Conservation (phyloP, 164 flowering plant species). For the Santalum album region DNA sequence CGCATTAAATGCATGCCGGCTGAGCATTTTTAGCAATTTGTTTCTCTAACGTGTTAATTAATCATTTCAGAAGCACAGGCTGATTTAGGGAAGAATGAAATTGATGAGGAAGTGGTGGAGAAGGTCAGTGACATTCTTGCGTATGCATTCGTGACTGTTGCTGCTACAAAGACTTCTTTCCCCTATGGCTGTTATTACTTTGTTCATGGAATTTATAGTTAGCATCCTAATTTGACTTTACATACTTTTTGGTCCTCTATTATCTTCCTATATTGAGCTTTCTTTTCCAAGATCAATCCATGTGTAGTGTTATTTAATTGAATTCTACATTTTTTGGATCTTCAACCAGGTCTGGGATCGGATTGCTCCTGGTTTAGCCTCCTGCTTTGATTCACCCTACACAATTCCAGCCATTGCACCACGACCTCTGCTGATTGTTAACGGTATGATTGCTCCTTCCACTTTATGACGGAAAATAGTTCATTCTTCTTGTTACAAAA, state of each 20-base stretch:
- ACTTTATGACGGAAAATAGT: not conserved
- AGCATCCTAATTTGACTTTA: no score
- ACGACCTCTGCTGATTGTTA: conserved; percentile 78
- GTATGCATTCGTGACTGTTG: no score
- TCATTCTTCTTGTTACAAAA: not conserved
- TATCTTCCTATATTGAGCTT: no score
- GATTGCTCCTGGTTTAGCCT: conserved; percentile 84
- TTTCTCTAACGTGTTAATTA: conserved; percentile 6
- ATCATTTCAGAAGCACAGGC: conserved; percentile 60
- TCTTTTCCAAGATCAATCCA: no score
- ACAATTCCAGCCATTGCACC: conserved; percentile 77
- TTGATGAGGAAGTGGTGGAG: conserved; percentile 86
- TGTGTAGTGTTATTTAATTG: no score
- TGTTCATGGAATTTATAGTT: no score
- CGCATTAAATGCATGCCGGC: not conserved
- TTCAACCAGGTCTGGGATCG: conserved; percentile 77
- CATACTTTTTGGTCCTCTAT: no score
- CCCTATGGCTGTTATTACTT: no score
- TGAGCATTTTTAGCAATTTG: not conserved
- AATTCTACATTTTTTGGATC: not conserved
- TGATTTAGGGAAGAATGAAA: conserved; percentile 51
- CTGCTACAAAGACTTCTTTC: not conserved
- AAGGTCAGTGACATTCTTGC: conserved; percentile 43
- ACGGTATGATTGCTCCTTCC: conserved; percentile 39
- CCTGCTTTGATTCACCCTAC: conserved; percentile 69